Evolutionary conservation across 495 filamentous ascomycete genomes (phyloP).

Genomic region (Geopyxis carbonaria): DNA sequence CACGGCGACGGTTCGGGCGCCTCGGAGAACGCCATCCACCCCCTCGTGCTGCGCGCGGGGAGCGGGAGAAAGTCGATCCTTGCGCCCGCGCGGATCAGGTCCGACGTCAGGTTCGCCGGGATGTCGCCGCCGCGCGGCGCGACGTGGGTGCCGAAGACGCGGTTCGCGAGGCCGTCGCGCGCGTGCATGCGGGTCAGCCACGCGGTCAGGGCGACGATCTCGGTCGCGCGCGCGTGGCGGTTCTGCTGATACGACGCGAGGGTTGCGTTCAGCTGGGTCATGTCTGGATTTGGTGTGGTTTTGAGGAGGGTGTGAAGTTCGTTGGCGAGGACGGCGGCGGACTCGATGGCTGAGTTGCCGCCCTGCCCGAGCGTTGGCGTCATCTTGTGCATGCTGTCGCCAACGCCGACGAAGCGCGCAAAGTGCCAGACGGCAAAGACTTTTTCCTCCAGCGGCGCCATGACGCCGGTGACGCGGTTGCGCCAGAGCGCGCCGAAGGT

Average conservation of each 20-base stretch:
- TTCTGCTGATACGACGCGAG: neutral
- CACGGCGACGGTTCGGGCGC: too few relatives aligned
- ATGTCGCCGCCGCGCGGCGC: neutral
- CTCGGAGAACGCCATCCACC: slow-evolving; percentile 7
- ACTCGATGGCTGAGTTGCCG: slow-evolving; percentile 30
- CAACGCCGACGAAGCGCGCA: slow-evolving; percentile 29
- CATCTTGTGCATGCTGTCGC: slow-evolving; percentile 32
- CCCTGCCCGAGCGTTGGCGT: slow-evolving; percentile 29
- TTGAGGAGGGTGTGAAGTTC: slow-evolving; percentile 16
- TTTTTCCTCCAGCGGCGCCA: slow-evolving; percentile 29
- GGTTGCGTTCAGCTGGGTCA: neutral
- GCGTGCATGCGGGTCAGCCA: slow-evolving; percentile 6
- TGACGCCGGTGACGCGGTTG: slow-evolving; percentile 9
- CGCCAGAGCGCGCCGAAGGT: slow-evolving; percentile 29
- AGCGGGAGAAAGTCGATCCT: slow-evolving; percentile 8
- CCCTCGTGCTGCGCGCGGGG: slow-evolving; percentile 1
- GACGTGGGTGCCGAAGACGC: slow-evolving; percentile 3
- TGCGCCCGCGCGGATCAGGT: slow-evolving; percentile 4
- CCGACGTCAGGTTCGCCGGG: neutral
- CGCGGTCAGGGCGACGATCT: neutral
- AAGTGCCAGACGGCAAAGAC: slow-evolving; percentile 28
- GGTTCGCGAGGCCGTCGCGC: slow-evolving; percentile 1
- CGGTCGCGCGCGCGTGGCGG: slow-evolving; percentile 1
- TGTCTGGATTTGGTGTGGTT: neutral
- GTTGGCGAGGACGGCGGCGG: slow-evolving; percentile 31